These are phyloP conservation scores for Rhodamnia argentea DNA, from an alignment of 345 rosid genomes.

Conservation along the genomic window DNA sequence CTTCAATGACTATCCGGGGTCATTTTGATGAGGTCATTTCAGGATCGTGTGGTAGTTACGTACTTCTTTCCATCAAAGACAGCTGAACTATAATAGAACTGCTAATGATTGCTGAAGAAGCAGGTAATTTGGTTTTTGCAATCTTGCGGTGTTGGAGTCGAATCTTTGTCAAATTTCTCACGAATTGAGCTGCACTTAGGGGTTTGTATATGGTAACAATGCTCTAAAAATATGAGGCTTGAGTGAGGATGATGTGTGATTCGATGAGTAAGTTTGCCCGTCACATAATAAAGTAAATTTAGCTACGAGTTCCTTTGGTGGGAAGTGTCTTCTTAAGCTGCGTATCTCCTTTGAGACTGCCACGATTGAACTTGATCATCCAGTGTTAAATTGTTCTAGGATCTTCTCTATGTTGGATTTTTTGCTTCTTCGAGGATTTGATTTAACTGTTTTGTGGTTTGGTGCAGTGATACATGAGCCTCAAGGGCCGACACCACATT, in stretches of 20 bases:
- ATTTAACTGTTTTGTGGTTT: slow-evolving; percentile 5
- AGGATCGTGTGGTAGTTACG: neutral
- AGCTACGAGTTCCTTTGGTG: neutral
- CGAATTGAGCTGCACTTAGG: neutral
- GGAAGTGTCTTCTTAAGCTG: neutral
- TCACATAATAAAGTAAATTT: neutral
- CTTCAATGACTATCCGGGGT: neutral
- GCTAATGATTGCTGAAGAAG: neutral
- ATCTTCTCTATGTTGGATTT: neutral
- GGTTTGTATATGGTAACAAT: neutral
- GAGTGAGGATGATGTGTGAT: neutral
- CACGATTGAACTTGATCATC: neutral
- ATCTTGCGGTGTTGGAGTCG: neutral
- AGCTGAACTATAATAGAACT: neutral
- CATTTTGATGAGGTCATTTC: neutral
- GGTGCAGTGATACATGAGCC: slow-evolving; percentile 81
- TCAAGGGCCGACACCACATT: slow-evolving; percentile 66
- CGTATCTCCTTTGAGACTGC: neutral
- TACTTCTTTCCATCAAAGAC: neutral
- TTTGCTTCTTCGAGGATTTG: neutral
- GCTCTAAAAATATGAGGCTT: neutral
- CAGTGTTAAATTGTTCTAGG: neutral
- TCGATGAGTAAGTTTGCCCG: neutral
- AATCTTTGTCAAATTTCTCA: neutral
- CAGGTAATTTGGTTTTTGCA: neutral